Base-by-base conservation (phyloP, 108 stramenopile genomes). In the Pseudonitzschia multiseries region DNA sequence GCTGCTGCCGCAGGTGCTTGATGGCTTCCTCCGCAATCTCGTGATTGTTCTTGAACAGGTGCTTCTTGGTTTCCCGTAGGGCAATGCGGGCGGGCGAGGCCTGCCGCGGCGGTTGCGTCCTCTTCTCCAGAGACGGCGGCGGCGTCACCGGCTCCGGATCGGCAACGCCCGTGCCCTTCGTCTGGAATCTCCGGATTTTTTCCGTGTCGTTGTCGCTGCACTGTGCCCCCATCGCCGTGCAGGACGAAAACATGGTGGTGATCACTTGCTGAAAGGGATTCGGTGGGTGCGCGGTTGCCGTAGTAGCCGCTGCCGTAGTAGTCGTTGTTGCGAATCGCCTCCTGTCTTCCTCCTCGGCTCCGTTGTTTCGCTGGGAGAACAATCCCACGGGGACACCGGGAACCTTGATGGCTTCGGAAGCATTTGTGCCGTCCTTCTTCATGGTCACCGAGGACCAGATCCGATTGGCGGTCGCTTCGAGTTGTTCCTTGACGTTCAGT, bases 11-110 rank as follows among this genome's bases (percentile, higher is more conserved):
- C 20, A 67, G 44, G 21, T 48, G 66, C 21, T 28, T 21, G 44
- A 67, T 50, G 17, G 66, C 66, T 67, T 67, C 66, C 43, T 67
- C 43, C 24, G 66, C 65, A 62, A 56, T 56, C 54, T 56, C 54
- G 21, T 56, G 54, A 20, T 56, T 56, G 54, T 56, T 56, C 54
- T 56, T 56, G 54, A 56, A 56, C 9, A 56, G 54, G 10, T 22
- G 12, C 54, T 56, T 56, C 17, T 9, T 24, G 26, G 54, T 56
- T 26, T 56, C 54, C 54, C 24, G 54, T 2, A 56, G 21, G 5
- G 13, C 22, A 2, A 20, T 3, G 22, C 26, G 21, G 3, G 26
- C 54, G 24, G 54, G 9, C 1, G 26, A 21, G 4, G 10, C 13
- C 10, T 21, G 54, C 5, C 26, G 2, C 26, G 21, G 54, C 54